These are phyloP conservation scores for Candida chilensis DNA, from an alignment of 805 yeast species.

Conservation along the genomic window DNA sequence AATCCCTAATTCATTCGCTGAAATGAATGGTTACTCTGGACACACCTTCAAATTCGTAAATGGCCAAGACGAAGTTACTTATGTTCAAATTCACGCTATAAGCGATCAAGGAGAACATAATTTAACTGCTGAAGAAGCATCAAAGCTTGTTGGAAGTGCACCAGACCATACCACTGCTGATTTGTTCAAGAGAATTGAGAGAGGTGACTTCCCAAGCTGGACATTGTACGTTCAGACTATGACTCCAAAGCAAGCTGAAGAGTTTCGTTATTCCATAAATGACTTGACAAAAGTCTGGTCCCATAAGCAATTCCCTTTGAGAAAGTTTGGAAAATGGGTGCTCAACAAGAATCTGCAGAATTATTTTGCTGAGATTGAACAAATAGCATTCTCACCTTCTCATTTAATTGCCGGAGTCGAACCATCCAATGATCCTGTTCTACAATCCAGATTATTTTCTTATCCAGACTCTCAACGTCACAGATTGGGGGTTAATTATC, in stretches of 20 bases:
- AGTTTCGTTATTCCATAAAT: slow-evolving; percentile 35
- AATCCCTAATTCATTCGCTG: slow-evolving; percentile 42
- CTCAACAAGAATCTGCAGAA: slow-evolving; percentile 48
- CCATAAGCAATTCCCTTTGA: slow-evolving; percentile 42
- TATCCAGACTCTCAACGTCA: slow-evolving; percentile 73
- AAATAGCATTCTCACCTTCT: slow-evolving; percentile 62
- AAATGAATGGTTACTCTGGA: slow-evolving; percentile 58
- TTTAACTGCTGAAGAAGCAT: slow-evolving; percentile 35
- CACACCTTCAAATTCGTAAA: slow-evolving; percentile 54
- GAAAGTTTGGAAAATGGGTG: slow-evolving; percentile 44
- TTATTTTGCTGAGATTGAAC: slow-evolving; percentile 39
- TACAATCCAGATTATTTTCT: slow-evolving; percentile 69
- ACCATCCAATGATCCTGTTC: slow-evolving; percentile 70
- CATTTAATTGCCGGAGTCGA: slow-evolving; percentile 71
- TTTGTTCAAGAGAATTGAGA: slow-evolving; percentile 31
- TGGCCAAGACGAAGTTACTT: slow-evolving; percentile 36
- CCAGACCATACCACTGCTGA: slow-evolving; percentile 39
- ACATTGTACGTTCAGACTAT: slow-evolving; percentile 50
- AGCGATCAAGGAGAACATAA: slow-evolving; percentile 43
- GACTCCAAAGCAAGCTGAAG: slow-evolving; percentile 47
- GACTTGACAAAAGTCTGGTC: slow-evolving; percentile 56
- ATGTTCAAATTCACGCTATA: slow-evolving; percentile 46
- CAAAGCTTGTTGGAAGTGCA: slow-evolving; percentile 31
- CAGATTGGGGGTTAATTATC: slow-evolving; percentile 63
- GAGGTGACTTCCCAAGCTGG: slow-evolving; percentile 42